A percentile compares a stretch with the other conserved stretches of the same genome.
Conservation (phyloP, 305 asterid species). For the Withania somnifera region DNA sequence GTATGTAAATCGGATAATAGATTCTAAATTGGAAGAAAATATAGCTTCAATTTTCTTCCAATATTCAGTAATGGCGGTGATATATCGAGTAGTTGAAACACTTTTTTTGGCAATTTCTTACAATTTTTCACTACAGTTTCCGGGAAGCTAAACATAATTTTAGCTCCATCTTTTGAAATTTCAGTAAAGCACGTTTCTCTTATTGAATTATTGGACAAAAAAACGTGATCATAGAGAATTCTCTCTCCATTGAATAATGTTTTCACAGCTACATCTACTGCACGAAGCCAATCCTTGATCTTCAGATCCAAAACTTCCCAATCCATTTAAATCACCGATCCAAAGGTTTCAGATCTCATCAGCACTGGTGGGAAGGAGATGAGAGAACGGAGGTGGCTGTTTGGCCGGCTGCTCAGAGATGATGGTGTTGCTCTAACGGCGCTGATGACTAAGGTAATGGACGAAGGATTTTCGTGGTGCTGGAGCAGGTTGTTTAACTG, state of each 20-base stretch:
- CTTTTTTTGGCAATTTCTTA: conserved; percentile 41
- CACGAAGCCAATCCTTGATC: conserved; percentile 53
- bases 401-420: too few relatives aligned
- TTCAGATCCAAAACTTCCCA: conserved; percentile 44
- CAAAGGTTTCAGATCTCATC: too few relatives aligned
- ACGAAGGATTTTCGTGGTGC: too few relatives aligned
- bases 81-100: conserved; percentile 65
- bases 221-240: conserved; percentile 66
- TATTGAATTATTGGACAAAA: conserved; percentile 43
- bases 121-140: conserved; percentile 42
- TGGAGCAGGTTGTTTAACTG: too few relatives aligned
- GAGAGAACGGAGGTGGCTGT: too few relatives aligned
- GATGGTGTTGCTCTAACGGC: too few relatives aligned
- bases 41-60: conserved; percentile 67
- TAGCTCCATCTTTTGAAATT: conserved; percentile 52
- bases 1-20: conserved; percentile 21
- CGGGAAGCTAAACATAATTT: conserved; percentile 53
- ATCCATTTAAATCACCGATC: too few relatives aligned
- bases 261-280: conserved; percentile 36
- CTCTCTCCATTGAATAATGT: conserved; percentile 73
- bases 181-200: conserved; percentile 56
- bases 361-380: too few relatives aligned
- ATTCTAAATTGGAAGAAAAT: conserved; percentile 45
- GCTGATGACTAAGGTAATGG: too few relatives aligned
- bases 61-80: conserved; percentile 43